Percentiles rank a stretch among this genome's conserved stretches.
phyloP scores from a whole-genome alignment of 2,329 filamentous ascomycete species.

The Hymenoscyphus fraxineus region DNA sequence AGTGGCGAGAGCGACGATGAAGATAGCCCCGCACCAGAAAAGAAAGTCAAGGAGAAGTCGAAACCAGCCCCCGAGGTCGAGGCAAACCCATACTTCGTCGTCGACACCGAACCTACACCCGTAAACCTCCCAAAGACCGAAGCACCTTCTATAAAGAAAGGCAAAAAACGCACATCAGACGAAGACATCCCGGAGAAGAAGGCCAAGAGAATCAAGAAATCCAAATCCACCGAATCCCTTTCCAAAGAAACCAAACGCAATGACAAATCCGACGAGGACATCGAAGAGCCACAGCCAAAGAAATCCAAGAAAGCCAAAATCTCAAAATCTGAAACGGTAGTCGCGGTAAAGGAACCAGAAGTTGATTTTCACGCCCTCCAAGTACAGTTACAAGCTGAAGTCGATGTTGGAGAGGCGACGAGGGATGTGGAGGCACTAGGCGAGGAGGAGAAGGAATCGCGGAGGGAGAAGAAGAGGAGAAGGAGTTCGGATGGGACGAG shows the following conservation, averaged over 20 bases:
- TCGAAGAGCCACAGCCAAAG: constrained; percentile 44
- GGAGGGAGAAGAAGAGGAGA: constrained; percentile 5
- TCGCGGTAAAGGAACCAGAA: background rate
- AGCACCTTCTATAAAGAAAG: constrained; percentile 8
- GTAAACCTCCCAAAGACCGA: constrained; percentile 9
- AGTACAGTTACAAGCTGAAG: constrained; percentile 7
- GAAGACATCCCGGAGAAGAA: constrained; percentile 37
- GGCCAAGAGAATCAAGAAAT: constrained; percentile 39
- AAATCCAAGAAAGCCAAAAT: constrained; percentile 11
- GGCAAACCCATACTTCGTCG: constrained; percentile 27
- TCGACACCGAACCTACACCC: constrained; percentile 29
- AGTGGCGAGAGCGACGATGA: constrained; percentile 1
- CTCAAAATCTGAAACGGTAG: background rate
- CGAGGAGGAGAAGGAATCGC: background rate
- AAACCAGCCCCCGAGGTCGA: constrained; percentile 10
- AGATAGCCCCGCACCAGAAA: constrained; percentile 7
- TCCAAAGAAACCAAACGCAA: background rate
- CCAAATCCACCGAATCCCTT: background rate
- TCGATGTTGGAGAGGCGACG: constrained; percentile 5
- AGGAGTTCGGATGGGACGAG: constrained; percentile 10
- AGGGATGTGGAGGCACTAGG: constrained; percentile 11
- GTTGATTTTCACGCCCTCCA: constrained; percentile 9
- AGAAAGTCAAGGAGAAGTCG: background rate
- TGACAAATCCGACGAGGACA: constrained; percentile 1
- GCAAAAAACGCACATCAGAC: constrained; percentile 34